Evolutionary conservation across 495 filamentous ascomycete genomes (phyloP), one percentile per base, ranked within the genome.

Genomic region (Tuber borchii): DNA sequence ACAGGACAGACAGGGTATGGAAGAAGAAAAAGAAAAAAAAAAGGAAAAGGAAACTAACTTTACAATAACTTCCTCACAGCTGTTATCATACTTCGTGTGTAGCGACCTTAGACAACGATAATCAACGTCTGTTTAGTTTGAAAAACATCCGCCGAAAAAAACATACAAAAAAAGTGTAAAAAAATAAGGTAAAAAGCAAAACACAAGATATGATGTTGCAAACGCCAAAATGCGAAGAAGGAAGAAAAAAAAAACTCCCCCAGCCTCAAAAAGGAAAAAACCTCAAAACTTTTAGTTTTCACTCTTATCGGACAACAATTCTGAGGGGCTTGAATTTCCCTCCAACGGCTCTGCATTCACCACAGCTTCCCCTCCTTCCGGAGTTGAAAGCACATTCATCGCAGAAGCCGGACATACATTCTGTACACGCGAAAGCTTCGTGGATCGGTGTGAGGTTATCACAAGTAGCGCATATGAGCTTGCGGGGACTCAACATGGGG

Each of bases 361-460:
- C 72, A 48, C 81, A 81, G 69, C 72, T 80, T 17, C 81, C 81
- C 70, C 78, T 74, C 43, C 73, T 83, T 26, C 78, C 78, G 20
- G 79, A 73, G 44, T 70, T 77, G 56, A 75, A 76, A 17, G 81
- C 81, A 46, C 81, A 83, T 43, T 76, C 75, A 56, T 76, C 75
- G 71, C 81, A 83, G 74, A 83, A 83, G 34, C 81, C 81, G 34
- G 78, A 75, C 73, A 83, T 80, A 20, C 81, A 83, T 73, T 83
- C 81, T 19, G 81, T 83, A 51, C 81, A 83, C 8, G 78, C 79
- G 8, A 77, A 83, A 8, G 81, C 75, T 34, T 80, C 73, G 43
- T 73, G 73, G 17, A 83, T 73, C 20, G 80, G 74, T 8, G 76
- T 73, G 17, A 75, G 71, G 46, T 73, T 77, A 39, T 81, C 74